Evolutionary conservation across 2,329 filamentous ascomycete genomes (phyloP).

Genomic region (Cladosporium colombiae): DNA sequence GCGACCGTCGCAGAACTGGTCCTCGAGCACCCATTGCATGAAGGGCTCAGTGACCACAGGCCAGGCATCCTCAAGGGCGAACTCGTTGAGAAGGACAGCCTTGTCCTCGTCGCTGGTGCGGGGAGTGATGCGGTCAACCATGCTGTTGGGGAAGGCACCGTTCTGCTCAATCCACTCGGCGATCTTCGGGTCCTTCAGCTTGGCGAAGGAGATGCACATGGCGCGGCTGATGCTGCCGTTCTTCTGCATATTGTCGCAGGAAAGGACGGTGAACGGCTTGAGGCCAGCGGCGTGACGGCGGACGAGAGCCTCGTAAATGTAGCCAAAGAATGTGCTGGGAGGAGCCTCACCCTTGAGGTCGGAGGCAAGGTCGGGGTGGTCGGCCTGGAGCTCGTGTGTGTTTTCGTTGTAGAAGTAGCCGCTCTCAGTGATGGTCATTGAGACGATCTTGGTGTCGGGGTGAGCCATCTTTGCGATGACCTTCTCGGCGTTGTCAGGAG

Average conservation of each 20-base stretch:
- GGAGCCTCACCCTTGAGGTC: constrained; percentile 49
- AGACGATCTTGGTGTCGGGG: constrained; percentile 56
- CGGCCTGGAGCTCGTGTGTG: constrained; percentile 53
- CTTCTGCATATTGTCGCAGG: constrained; percentile 61
- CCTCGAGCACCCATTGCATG: constrained; percentile 59
- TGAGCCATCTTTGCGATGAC: constrained; percentile 59
- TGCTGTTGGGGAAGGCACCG: constrained; percentile 56
- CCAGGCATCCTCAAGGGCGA: constrained; percentile 54
- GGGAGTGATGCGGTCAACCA: constrained; percentile 59
- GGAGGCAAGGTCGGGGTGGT: constrained; percentile 53
- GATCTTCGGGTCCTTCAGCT: constrained; percentile 49
- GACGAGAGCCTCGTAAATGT: constrained; percentile 54
- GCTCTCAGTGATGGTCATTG: constrained; percentile 58
- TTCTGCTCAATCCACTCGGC: constrained; percentile 53
- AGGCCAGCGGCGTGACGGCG: constrained; percentile 49
- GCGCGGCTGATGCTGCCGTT: constrained; percentile 55
- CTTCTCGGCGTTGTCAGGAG: constrained; percentile 53
- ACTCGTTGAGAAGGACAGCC: constrained; percentile 45
- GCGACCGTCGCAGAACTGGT: constrained; percentile 54
- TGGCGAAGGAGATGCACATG: constrained; percentile 56
- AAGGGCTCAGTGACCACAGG: constrained; percentile 59
- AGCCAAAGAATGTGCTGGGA: constrained; percentile 55
- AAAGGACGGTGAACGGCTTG: constrained; percentile 57
- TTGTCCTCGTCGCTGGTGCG: constrained; percentile 52
- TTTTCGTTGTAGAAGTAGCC: constrained; percentile 62